Evolutionary conservation across 202 grass and related monocot species (phyloP), one percentile per base, ranked within the genome.

Genomic region (Panicum hallii): DNA sequence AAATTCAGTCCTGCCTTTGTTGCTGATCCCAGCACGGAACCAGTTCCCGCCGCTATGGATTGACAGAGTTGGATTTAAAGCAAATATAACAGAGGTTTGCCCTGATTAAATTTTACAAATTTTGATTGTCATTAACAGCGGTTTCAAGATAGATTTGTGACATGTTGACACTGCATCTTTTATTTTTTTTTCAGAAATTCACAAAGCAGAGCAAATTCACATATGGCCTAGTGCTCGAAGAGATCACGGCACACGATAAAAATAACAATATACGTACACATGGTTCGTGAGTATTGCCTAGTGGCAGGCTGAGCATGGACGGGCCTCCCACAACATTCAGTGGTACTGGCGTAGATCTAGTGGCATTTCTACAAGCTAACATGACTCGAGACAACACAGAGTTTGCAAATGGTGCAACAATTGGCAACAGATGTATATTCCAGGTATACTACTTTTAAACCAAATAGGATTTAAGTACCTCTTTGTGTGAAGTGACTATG

Each of bases 131-230:
- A 40, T 50, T 22, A 67, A 40, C 41, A 53, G 11, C 6, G 19
- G 30, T 5, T 75, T 54, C 54, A 55, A 30, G 23, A 85, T 70
- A 63, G 43, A 50, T 64, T 23, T 65, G 23, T 86, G 86, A 72
- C 34, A 77, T 82, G 65, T 74, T 10, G 17, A 73, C 70, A 79
- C 38, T 77, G 13, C 8, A 4, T 60, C 62, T 55, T 86, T 57
- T 65, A 9, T 61, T 28, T 63, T 30, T 30, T 81, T 81, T 43
- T 60, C 79, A 98, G 95, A 95, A 78, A 45, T 88, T 98, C 53
- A 95, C 93, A 12, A 67, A 82, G 7, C 91, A 95, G 74, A 98
- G 96, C 89, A 98, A 95, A 85, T 98, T 98, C 44, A 98, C 96
- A 30, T 95, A 95, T 88, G 96, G 93, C 19, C 85, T 98, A 0